A percentile compares a stretch with the other conserved stretches of the same genome.
Conservation (phyloP, 768 basidiomycete species). For the Tricholoma terreum region DNA sequence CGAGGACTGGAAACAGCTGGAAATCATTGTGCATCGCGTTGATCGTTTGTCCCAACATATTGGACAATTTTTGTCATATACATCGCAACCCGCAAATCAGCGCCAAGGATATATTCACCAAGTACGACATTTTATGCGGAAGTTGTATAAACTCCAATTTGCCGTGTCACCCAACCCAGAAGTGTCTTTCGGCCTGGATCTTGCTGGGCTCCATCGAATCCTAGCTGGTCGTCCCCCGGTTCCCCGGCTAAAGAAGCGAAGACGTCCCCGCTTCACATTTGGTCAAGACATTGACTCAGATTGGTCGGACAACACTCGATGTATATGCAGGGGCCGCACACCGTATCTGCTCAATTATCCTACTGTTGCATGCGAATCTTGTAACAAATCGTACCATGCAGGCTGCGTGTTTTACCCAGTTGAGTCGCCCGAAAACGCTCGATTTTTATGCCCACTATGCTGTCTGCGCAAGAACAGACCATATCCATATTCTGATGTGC, state of each 20-base stretch:
- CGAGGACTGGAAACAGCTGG: constrained; percentile 74
- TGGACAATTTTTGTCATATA: constrained; percentile 76
- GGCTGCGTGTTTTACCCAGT: constrained; percentile 72
- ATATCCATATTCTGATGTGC: constrained; percentile 74
- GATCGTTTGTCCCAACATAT: constrained; percentile 73
- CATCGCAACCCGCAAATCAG: constrained; percentile 66
- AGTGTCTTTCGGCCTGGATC: constrained; percentile 77
- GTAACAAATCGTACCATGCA: constrained; percentile 65
- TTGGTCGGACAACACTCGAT: constrained; percentile 73
- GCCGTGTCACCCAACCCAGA: constrained; percentile 81
- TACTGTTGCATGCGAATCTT: constrained; percentile 63
- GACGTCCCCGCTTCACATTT: constrained; percentile 61
- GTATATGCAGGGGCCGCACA: constrained; percentile 75
- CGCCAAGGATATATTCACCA: constrained; percentile 75
- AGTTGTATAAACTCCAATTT: constrained; percentile 86
- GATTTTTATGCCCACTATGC: constrained; percentile 74
- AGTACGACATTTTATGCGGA: constrained; percentile 88
- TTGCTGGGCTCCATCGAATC: constrained; percentile 79
- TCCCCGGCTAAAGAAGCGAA: constrained; percentile 54
- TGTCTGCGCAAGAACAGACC: constrained; percentile 68
- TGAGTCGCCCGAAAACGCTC: constrained; percentile 32
- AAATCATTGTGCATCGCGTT: constrained; percentile 74
- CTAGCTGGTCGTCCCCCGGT: constrained; percentile 62
- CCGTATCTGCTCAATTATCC: constrained; percentile 58
- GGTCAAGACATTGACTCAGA: constrained; percentile 75